A percentile compares a stretch with the other conserved stretches of the same genome.
Conservation (phyloP, 495 filamentous ascomycete species). For the Talaromyces liani region DNA sequence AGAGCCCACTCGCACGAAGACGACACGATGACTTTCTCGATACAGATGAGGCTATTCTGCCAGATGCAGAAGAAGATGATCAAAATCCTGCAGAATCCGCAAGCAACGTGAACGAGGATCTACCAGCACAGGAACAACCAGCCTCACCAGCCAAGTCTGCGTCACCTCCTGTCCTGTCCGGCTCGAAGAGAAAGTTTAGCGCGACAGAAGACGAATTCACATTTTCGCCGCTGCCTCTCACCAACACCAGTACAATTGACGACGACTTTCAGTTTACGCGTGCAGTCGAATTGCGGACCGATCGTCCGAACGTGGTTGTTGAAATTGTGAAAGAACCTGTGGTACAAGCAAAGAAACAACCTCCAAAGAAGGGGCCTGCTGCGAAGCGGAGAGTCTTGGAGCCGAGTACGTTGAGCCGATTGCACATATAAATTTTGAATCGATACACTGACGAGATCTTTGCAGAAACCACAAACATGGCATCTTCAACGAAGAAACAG, state of each 20-base stretch:
- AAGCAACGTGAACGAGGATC: not conserved
- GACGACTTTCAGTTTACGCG: slow-evolving; percentile 44
- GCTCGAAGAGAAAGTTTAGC: slow-evolving; percentile 57
- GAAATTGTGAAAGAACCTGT: slow-evolving; percentile 12
- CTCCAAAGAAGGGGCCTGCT: slow-evolving; percentile 10
- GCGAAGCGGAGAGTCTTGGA: slow-evolving; percentile 47
- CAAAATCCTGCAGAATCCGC: not conserved
- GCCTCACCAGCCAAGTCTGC: not conserved
- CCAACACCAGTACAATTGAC: slow-evolving; percentile 26
- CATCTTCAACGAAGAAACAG: slow-evolving; percentile 19
- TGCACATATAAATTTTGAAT: not conserved
- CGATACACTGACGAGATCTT: slow-evolving; percentile 17
- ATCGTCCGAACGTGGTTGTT: slow-evolving; percentile 11
- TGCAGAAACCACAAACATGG: slow-evolving; percentile 47
- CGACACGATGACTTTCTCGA: not conserved
- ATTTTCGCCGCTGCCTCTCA: slow-evolving; percentile 9
- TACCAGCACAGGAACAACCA: not conserved
- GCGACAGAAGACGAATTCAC: slow-evolving; percentile 42
- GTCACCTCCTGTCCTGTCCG: slow-evolving; percentile 28
- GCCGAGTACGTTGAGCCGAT: slow-evolving; percentile 44
- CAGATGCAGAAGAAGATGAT: not conserved
- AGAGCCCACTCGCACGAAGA: not conserved
- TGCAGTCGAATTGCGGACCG: slow-evolving; percentile 14
- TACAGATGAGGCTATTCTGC: not conserved
- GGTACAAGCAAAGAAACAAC: not conserved